These are phyloP conservation scores for Aquilaria yunnanensis DNA, from an alignment of 345 rosid genomes.

Conservation along the genomic window DNA sequence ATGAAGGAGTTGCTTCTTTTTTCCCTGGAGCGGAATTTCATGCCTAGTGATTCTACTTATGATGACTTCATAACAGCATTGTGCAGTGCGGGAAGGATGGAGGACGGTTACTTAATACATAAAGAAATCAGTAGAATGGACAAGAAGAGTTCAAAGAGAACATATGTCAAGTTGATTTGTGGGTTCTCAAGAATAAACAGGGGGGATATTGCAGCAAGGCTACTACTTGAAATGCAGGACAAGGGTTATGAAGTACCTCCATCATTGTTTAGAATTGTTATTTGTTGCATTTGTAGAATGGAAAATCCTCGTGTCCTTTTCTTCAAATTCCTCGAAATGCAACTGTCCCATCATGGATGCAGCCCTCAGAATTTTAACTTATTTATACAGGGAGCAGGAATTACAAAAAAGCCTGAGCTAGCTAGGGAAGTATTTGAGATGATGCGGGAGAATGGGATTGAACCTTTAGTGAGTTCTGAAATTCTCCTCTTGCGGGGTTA, in stretches of 20 bases:
- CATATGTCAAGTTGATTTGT: slow-evolving; percentile 39
- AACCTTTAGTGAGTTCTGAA: slow-evolving; percentile 33
- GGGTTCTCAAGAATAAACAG: slow-evolving; percentile 40
- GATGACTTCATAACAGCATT: slow-evolving; percentile 51
- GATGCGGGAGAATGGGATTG: slow-evolving; percentile 47
- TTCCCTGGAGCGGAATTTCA: slow-evolving; percentile 36
- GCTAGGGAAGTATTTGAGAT: slow-evolving; percentile 60
- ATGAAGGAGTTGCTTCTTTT: slow-evolving; percentile 47
- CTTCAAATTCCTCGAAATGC: slow-evolving; percentile 42
- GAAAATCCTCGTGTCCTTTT: slow-evolving; percentile 38
- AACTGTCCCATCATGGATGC: slow-evolving; percentile 37
- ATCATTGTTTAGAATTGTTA: slow-evolving; percentile 42
- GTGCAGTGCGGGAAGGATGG: slow-evolving; percentile 46
- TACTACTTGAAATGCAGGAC: slow-evolving; percentile 72
- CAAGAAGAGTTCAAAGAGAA: slow-evolving; percentile 18
- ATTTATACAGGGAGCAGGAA: slow-evolving; percentile 78
- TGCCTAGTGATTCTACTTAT: slow-evolving; percentile 30
- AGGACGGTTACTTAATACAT: slow-evolving; percentile 53
- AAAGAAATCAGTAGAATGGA: slow-evolving; percentile 30
- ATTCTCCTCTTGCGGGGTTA: slow-evolving; percentile 56
- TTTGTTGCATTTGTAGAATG: slow-evolving; percentile 37
- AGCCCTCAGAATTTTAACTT: slow-evolving; percentile 29
- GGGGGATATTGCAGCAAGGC: slow-evolving; percentile 57
- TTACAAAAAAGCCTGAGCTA: slow-evolving; percentile 54
- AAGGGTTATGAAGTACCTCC: slow-evolving; percentile 42